Evolutionary conservation across 1,139 yeast genomes (phyloP), one percentile per base, ranked within the genome.

Genomic region (Taphrina populina): DNA sequence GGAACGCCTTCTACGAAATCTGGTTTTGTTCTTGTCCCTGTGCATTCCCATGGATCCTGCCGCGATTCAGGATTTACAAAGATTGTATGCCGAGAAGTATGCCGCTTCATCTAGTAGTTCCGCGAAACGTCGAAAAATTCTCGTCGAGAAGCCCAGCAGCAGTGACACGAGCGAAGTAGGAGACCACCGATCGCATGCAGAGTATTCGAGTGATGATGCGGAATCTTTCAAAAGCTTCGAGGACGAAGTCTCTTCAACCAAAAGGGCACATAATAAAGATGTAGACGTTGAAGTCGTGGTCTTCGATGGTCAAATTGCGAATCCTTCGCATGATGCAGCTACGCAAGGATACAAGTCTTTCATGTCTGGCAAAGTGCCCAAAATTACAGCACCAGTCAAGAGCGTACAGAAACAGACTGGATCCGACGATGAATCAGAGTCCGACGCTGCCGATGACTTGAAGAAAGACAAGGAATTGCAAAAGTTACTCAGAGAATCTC

Each of bases 381-480:
- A 32, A 19, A 21, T 29, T 6, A 29, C 40, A 7, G 36, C 20
- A 7, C 36, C 21, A 4, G 24, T n/a, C 6, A 4, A 23, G 26
- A 4, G 1, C n/a, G 30, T 30, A 6, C 23, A 3, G 10, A 32
- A 37, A 7, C n/a, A 32, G 2, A 37, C 36, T 17, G 27, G 13
- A 15, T 19, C 23, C 11, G 40, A 30, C 13, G 52, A 40, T 7
- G 47, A 30, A 10, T 35, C 43, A 7, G 52, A 41, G 24, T 24
- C 41, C 7, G 43, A 39, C 17, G 33, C 46, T 8, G 54, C 36
- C 13, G 57, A 33, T 2, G 49, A 57, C 23, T 13, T 58, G 17
- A 58, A 58, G 30, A 58, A 58, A 20, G 60, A 58, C 37, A 13
- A 26, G 15, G 60, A 52, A n/a, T 33, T 58, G 23, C 60, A 58